A percentile compares a stretch with the other conserved stretches of the same genome.
phyloP scores from a whole-genome alignment of 768 basidiomycete genomes.

The Suillus variegatus region DNA sequence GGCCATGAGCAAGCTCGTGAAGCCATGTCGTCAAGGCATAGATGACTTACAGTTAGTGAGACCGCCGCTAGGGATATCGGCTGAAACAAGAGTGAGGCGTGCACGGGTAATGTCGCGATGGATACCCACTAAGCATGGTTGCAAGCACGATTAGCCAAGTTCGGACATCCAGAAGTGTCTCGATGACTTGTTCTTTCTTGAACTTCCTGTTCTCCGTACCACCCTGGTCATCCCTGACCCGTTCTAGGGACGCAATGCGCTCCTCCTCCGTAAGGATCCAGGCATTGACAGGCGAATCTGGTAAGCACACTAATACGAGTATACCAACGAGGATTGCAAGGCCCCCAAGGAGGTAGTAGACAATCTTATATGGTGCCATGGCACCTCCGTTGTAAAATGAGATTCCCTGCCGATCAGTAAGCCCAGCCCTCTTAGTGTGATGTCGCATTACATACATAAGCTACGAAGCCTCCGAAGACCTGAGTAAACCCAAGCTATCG shows the following conservation, averaged over 20 bases:
- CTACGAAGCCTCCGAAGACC: slow-evolving; percentile 40
- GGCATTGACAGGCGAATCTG: slow-evolving; percentile 43
- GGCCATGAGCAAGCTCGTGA: background rate
- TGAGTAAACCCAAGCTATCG: slow-evolving; percentile 30
- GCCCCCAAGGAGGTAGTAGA: slow-evolving; percentile 40
- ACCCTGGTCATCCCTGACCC: slow-evolving; percentile 38
- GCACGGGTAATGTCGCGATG: background rate
- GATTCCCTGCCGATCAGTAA: slow-evolving; percentile 24
- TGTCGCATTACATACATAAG: slow-evolving; percentile 27
- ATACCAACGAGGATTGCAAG: slow-evolving; percentile 39
- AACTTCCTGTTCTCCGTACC: slow-evolving; percentile 29
- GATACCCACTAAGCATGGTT: slow-evolving; percentile 22
- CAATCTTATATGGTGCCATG: slow-evolving; percentile 37
- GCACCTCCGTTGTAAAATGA: slow-evolving; percentile 35
- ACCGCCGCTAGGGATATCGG: slow-evolving; percentile 24
- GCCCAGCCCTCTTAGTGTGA: background rate
- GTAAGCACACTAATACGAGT: slow-evolving; percentile 36
- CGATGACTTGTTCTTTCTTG: slow-evolving; percentile 29
- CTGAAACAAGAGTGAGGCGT: slow-evolving; percentile 10
- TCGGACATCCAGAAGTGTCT: slow-evolving; percentile 26
- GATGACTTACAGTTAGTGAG: slow-evolving; percentile 17
- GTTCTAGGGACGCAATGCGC: slow-evolving; percentile 40
- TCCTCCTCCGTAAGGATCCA: slow-evolving; percentile 37
- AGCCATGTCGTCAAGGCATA: slow-evolving; percentile 1
- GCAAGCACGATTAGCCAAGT: slow-evolving; percentile 32